phyloP scores from a whole-genome alignment of 2,329 filamentous ascomycete species.

The Pezicula neosporulosa region DNA sequence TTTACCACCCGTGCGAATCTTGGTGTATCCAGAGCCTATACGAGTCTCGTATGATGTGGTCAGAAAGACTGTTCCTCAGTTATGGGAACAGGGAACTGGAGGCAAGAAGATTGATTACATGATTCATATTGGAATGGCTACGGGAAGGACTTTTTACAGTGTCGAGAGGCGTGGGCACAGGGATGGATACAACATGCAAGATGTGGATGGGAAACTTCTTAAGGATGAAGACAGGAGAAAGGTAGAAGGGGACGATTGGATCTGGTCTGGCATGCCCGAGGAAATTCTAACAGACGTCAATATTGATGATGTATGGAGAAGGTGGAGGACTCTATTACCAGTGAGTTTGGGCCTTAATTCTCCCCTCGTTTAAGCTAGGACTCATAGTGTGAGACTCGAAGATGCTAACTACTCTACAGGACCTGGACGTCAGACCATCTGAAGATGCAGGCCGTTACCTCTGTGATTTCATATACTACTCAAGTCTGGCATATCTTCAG shows the following conservation, averaged over 20 bases:
- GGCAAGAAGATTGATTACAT: slow-evolving; percentile 55
- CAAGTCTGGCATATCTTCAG: slow-evolving; percentile 56
- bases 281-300: slow-evolving; percentile 56
- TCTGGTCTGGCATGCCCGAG: slow-evolving; percentile 50
- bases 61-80: slow-evolving; percentile 55
- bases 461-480: slow-evolving; percentile 78
- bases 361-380: neutral
- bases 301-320: slow-evolving; percentile 49
- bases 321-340: slow-evolving; percentile 51
- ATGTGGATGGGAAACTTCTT: slow-evolving; percentile 64
- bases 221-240: slow-evolving; percentile 38
- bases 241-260: slow-evolving; percentile 42
- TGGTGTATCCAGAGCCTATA: slow-evolving; percentile 63
- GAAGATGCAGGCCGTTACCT: slow-evolving; percentile 70
- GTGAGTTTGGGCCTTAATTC: slow-evolving; percentile 33
- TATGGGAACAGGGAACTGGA: slow-evolving; percentile 36
- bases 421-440: slow-evolving; percentile 53
- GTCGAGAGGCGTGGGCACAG: slow-evolving; percentile 69
- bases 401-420: slow-evolving; percentile 22
- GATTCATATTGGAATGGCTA: slow-evolving; percentile 79
- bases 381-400: neutral
- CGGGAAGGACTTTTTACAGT: slow-evolving; percentile 60
- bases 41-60: slow-evolving; percentile 69
- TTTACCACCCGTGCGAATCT: slow-evolving; percentile 52
- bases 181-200: slow-evolving; percentile 66